Conservation (phyloP, 1,284 basidiomycete species). For the Spongispora temasekensis region DNA sequence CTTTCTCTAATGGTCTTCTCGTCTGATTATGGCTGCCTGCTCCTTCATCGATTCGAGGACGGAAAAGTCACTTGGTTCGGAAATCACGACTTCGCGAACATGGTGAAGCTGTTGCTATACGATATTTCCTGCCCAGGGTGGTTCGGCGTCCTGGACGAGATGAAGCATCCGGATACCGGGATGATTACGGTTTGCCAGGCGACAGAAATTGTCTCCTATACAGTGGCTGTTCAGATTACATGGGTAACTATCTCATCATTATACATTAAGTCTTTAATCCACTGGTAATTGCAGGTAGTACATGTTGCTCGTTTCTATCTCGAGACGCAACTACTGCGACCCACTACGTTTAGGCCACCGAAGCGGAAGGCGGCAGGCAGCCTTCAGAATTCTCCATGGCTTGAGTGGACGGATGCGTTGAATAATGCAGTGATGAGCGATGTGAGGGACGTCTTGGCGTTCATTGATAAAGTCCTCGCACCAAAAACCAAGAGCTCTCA, state of each 20-base stretch:
- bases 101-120: not conserved
- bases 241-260: not conserved
- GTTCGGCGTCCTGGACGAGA: not conserved
- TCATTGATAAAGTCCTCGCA: not conserved
- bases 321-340: not conserved
- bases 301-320: not conserved
- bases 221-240: not conserved
- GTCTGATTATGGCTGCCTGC: not conserved
- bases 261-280: not conserved
- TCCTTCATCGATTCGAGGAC: not conserved
- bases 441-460: not conserved
- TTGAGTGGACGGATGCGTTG: not conserved
- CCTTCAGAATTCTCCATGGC: not conserved
- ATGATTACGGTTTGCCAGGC: not conserved
- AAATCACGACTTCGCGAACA: not conserved
- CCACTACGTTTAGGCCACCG: not conserved
- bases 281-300: not conserved
- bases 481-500: not conserved
- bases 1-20: not conserved
- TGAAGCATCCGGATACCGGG: not conserved
- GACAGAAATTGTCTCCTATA: not conserved
- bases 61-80: not conserved
- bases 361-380: not conserved
- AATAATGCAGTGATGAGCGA: not conserved
- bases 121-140: not conserved